These are phyloP conservation scores for Babesia ovata DNA, from an alignment of 169 alveolate species.

Conservation along the genomic window DNA sequence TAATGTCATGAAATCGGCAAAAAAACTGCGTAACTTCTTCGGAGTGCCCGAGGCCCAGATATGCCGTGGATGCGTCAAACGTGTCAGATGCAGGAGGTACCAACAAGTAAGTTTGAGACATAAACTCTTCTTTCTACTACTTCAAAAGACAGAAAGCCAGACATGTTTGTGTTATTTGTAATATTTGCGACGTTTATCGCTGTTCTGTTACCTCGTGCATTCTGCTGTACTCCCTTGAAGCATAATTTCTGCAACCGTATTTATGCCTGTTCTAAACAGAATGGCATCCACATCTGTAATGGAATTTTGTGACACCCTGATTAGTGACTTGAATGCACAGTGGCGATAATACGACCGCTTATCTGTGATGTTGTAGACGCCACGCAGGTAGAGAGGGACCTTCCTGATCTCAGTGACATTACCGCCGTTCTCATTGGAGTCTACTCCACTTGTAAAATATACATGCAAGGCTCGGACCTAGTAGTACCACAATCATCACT, in stretches of 20 bases:
- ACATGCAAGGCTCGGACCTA: constrained; percentile 47
- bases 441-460: constrained; percentile 45
- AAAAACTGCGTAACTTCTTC: constrained; percentile 60
- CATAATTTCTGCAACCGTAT: too few relatives aligned
- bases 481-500: constrained; percentile 58
- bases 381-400: constrained; percentile 44
- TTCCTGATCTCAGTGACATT: constrained; percentile 61
- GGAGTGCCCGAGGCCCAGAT: constrained; percentile 66
- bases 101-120: constrained; percentile 38
- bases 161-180: not conserved
- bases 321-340: too few relatives aligned
- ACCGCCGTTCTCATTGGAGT: constrained; percentile 60
- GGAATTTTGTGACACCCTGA: too few relatives aligned
- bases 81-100: constrained; percentile 59
- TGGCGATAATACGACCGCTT: not conserved
- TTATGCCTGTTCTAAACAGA: too few relatives aligned
- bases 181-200: not conserved
- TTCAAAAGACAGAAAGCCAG: not conserved
- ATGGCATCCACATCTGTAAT: too few relatives aligned
- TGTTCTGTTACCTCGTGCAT: not conserved
- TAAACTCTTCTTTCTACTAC: not conserved
- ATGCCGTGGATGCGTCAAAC: constrained; percentile 63
- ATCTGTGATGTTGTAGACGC: not conserved
- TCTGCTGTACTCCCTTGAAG: too few relatives aligned
- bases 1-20: constrained; percentile 65